phyloP scores from a whole-genome alignment of 148 eudicot species.

The Camellia lanceoleosa region DNA sequence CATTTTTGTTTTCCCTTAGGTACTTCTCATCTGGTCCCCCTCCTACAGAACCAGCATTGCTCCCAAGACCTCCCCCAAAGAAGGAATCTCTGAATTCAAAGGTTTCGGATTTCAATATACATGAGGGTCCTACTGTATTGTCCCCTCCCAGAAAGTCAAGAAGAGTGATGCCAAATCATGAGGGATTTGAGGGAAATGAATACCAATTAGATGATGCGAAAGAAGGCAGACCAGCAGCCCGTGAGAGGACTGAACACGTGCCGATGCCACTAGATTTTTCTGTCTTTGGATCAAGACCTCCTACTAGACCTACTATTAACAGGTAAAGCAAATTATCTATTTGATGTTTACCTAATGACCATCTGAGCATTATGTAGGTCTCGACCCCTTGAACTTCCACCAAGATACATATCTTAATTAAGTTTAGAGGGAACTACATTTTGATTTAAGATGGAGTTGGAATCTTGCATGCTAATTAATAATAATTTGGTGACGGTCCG shows the following conservation, averaged over 20 bases:
- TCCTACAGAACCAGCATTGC: constrained; percentile 74
- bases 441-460: background rate
- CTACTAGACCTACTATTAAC: constrained; percentile 86
- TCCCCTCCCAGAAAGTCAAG: constrained; percentile 92
- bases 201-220: constrained; percentile 52
- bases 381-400: background rate
- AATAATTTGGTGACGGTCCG: background rate
- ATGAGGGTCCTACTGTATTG: constrained; percentile 83
- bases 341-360: background rate
- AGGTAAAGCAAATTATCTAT: constrained; percentile 43
- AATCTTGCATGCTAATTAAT: background rate
- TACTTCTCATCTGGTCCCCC: constrained; percentile 83
- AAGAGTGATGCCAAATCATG: constrained; percentile 82
- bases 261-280: constrained; percentile 94
- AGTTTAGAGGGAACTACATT: background rate
- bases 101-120: constrained; percentile 48
- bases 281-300: constrained; percentile 65
- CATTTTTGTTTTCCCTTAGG: constrained; percentile 35
- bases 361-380: background rate
- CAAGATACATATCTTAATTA: background rate
- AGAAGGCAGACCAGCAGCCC: constrained; percentile 43
- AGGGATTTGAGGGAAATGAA: constrained; percentile 58
- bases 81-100: constrained; percentile 45
- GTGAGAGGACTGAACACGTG: constrained; percentile 52
- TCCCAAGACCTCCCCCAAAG: constrained; percentile 83